Conservation (phyloP, 2,329 filamentous ascomycete species). For the Diaporthe sp. region DNA sequence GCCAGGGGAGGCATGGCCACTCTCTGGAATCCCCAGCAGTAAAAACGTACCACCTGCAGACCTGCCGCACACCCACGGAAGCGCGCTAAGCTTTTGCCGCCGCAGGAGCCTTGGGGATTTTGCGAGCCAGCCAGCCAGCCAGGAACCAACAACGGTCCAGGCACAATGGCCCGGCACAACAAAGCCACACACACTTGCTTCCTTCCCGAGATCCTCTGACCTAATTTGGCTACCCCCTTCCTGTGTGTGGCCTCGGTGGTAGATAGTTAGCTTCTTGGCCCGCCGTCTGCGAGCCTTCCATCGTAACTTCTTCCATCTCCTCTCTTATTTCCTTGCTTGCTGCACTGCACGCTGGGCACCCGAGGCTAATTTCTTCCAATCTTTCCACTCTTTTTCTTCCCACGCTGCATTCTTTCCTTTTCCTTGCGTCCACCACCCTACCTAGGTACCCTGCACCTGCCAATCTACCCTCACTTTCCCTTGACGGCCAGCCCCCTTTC, state of each 20-base stretch:
- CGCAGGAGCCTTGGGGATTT: not conserved
- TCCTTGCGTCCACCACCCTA: not conserved
- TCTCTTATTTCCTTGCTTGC: not conserved
- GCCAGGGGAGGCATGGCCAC: not conserved
- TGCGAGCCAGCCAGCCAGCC: not conserved
- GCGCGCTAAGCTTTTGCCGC: constrained; percentile 22
- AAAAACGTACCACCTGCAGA: constrained; percentile 16
- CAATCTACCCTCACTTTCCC: not conserved
- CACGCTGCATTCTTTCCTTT: not conserved
- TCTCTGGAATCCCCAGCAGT: constrained; percentile 15
- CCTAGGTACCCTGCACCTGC: not conserved
- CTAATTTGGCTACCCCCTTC: not conserved
- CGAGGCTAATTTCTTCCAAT: constrained; percentile 15
- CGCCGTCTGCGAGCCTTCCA: not conserved
- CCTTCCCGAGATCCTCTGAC: constrained; percentile 23
- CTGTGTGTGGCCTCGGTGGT: not conserved
- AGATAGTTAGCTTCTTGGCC: not conserved
- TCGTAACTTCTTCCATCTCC: not conserved
- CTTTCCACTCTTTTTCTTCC: constrained; percentile 18
- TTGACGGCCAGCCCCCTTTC: constrained; percentile 25
- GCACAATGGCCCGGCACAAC: not conserved
- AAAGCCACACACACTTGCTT: not conserved
- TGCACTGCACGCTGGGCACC: not conserved
- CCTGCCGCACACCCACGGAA: constrained; percentile 4
- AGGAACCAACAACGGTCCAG: not conserved